These are phyloP conservation scores for Graphilbum fragrans DNA, from an alignment of 2,329 filamentous ascomycete species.

Conservation along the genomic window DNA sequence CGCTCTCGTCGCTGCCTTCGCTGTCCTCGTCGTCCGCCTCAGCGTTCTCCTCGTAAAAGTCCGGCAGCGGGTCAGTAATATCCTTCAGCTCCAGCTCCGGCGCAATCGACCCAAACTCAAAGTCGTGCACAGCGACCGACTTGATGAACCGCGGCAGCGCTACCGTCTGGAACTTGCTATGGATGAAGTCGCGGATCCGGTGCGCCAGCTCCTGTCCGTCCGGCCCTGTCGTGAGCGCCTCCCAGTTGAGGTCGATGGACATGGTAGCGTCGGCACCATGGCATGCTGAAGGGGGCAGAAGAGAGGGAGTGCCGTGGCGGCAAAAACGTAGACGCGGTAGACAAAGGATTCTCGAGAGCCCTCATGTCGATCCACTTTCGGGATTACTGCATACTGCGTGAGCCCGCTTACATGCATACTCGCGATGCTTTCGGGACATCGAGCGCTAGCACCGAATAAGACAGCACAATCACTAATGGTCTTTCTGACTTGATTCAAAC, in stretches of 20 bases:
- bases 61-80: constrained; percentile 86
- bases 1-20: constrained; percentile 25
- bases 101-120: constrained; percentile 76
- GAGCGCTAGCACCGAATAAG: no score
- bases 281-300: no score
- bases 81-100: constrained; percentile 90
- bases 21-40: constrained; percentile 46
- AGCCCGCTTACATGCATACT: no score
- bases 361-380: no score
- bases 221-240: constrained; percentile 75
- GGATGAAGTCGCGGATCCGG: constrained; percentile 82
- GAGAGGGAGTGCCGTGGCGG: no score
- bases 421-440: no score
- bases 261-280: constrained; percentile 33
- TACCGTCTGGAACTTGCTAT: constrained; percentile 90
- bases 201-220: constrained; percentile 79
- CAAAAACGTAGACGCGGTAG: no score
- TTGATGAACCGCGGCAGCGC: constrained; percentile 91
- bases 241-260: constrained; percentile 98
- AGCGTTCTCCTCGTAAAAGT: constrained; percentile 84
- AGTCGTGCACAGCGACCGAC: constrained; percentile 86
- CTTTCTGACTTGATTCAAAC: no score
- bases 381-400: no score
- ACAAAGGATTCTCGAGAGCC: no score
- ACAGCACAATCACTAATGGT: no score